A percentile compares a stretch with the other conserved stretches of the same genome.
phyloP scores from a whole-genome alignment of 129 eudicot genomes.

The Centella asiatica region DNA sequence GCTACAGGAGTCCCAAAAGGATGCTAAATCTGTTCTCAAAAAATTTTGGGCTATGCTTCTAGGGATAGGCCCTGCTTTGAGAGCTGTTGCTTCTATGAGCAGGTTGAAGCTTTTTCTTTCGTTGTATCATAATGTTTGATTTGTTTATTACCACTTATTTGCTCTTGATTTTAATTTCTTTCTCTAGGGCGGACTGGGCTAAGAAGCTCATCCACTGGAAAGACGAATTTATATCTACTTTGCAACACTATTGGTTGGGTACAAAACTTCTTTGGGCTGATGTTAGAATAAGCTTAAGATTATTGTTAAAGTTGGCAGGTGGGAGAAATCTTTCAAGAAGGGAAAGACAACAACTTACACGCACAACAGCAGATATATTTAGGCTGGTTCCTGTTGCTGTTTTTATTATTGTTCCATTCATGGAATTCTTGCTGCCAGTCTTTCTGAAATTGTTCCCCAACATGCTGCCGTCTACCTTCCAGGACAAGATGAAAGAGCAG shows the following conservation, averaged over 20 bases:
- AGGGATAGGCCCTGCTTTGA: conserved; percentile 41
- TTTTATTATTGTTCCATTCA: conserved; percentile 49
- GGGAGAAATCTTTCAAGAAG: conserved; percentile 55
- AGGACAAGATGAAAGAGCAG: conserved; percentile 68
- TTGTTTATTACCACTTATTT: not conserved
- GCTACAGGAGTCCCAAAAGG: conserved; percentile 28
- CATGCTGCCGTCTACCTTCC: conserved; percentile 72
- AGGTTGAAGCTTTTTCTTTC: conserved; percentile 25
- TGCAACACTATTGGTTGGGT: conserved; percentile 63
- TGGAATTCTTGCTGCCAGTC: conserved; percentile 63
- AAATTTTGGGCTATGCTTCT: conserved; percentile 28
- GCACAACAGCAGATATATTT: conserved; percentile 67
- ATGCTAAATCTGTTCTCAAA: conserved; percentile 19
- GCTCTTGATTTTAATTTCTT: not conserved
- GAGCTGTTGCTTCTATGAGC: conserved; percentile 53
- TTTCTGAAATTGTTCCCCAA: conserved; percentile 50
- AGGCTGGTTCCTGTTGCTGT: conserved; percentile 67
- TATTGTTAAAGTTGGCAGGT: conserved; percentile 37
- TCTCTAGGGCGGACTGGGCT: conserved; percentile 49
- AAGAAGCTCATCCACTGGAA: conserved; percentile 46
- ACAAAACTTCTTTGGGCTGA: conserved; percentile 51
- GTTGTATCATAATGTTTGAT: not conserved
- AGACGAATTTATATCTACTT: conserved; percentile 35
- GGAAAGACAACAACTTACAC: conserved; percentile 61
- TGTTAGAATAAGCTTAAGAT: conserved; percentile 52